Evolutionary conservation across 1,284 basidiomycete species (phyloP).

Genomic region (Boletus calvinii): DNA sequence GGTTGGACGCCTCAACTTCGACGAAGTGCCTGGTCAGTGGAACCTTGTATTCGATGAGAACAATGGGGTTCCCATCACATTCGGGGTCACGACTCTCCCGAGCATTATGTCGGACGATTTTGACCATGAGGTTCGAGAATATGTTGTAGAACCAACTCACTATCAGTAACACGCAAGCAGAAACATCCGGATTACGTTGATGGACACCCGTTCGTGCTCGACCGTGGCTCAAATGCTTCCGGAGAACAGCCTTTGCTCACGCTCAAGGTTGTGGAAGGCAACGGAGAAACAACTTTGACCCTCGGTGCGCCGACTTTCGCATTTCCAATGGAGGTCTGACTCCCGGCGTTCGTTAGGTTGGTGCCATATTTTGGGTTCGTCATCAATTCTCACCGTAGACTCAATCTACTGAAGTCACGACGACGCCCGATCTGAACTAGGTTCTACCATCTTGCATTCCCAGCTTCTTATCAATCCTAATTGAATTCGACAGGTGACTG

Average conservation of each 20-base stretch:
- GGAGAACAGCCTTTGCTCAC: constrained; percentile 1
- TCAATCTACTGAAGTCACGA: neutral
- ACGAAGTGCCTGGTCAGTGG: neutral
- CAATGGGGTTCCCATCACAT: neutral
- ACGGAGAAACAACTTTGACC: constrained; percentile 6
- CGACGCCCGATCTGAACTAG: neutral
- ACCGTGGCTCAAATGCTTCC: neutral
- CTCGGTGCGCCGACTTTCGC: neutral
- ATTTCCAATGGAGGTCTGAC: neutral
- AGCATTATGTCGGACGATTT: constrained; percentile 5
- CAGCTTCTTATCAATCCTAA: neutral
- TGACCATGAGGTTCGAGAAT: constrained; percentile 3
- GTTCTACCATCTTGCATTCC: neutral
- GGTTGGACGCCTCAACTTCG: neutral
- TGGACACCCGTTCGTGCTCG: neutral
- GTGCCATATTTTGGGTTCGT: constrained; percentile 8
- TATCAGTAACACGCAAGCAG: neutral
- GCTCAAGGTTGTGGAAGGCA: constrained; percentile 9
- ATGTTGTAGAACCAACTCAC: neutral
- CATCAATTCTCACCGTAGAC: neutral
- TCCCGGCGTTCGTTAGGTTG: neutral
- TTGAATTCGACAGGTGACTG: neutral
- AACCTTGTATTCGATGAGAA: constrained; percentile 2
- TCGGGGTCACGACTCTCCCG: neutral
- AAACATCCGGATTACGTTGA: constrained; percentile 6